Percentiles rank a stretch among this genome's conserved stretches.
Evolutionary conservation across 2,329 filamentous ascomycete species (phyloP).

Genomic region (Pseudocercospora crystallina): DNA sequence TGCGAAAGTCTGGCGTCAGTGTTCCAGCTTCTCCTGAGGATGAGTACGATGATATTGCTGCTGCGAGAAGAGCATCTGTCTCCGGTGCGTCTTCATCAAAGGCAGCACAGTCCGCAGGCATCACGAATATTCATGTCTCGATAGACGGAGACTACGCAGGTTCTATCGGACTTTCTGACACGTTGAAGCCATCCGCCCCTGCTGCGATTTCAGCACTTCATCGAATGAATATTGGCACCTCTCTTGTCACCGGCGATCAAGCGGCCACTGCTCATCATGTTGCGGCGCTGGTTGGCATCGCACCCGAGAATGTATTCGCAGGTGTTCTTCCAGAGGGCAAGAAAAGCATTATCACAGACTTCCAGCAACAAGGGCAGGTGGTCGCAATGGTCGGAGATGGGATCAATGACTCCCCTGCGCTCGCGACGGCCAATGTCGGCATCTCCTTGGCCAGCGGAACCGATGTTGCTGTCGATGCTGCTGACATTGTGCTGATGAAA

Average conservation of each 20-base stretch:
- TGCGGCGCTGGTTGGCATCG: constrained; percentile 78
- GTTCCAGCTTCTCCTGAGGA: constrained; percentile 56
- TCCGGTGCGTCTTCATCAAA: constrained; percentile 35
- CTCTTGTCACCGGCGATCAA: constrained; percentile 93
- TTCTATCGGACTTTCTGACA: constrained; percentile 80
- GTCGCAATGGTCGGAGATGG: constrained; percentile 98
- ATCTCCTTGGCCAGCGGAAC: constrained; percentile 92
- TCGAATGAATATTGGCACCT: constrained; percentile 80
- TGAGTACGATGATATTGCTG: constrained; percentile 50
- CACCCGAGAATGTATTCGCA: constrained; percentile 72
- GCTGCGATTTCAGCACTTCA: constrained; percentile 79
- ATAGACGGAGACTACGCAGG: constrained; percentile 81
- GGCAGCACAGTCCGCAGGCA: constrained; percentile 60
- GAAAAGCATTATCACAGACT: constrained; percentile 74
- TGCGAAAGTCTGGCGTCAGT: constrained; percentile 67
- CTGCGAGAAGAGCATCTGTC: constrained; percentile 19
- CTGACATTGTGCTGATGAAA: constrained; percentile 93
- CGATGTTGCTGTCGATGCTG: constrained; percentile 96
- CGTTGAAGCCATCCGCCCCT: constrained; percentile 81
- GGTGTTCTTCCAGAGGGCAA: constrained; percentile 92
- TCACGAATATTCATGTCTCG: constrained; percentile 87
- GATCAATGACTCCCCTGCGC: constrained; percentile 95
- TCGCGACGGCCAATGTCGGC: constrained; percentile 88
- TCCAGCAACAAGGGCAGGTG: constrained; percentile 72
- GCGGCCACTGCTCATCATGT: constrained; percentile 79